Evolutionary conservation across 169 alveolate species (phyloP).

Genomic region (Cryptosporidium ryanae): DNA sequence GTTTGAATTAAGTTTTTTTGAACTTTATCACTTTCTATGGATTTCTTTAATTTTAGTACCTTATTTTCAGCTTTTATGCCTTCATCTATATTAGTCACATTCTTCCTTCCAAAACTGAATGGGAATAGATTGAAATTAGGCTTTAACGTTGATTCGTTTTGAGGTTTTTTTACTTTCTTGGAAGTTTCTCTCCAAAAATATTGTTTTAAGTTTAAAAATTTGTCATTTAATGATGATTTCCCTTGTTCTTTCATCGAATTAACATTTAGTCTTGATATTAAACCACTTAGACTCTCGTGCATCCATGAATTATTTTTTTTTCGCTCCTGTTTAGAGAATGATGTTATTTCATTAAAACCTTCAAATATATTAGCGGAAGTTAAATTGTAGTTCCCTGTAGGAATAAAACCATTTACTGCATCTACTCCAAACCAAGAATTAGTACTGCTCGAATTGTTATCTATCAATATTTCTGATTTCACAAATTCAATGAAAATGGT

Average conservation of each 20-base stretch:
- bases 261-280: slow-evolving; percentile 44
- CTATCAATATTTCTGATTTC: no score
- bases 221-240: background rate
- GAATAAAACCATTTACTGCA: slow-evolving; percentile 18
- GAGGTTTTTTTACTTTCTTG: background rate
- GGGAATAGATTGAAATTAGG: background rate
- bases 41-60: background rate
- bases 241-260: slow-evolving; percentile 33
- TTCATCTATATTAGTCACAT: slow-evolving; percentile 4
- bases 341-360: slow-evolving; percentile 34
- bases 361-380: slow-evolving; percentile 20
- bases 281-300: slow-evolving; percentile 35
- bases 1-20: background rate
- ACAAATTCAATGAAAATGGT: no score
- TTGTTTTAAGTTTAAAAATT: slow-evolving; percentile 25
- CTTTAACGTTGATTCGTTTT: background rate
- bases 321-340: background rate
- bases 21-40: background rate
- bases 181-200: background rate
- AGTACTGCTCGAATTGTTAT: background rate
- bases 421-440: slow-evolving; percentile 52
- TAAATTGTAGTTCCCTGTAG: slow-evolving; percentile 1
- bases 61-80: background rate
- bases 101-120: slow-evolving; percentile 14
- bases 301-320: slow-evolving; percentile 41